Base-by-base conservation (phyloP, 208 protist species). In the Wallacemonas sp. region DNA sequence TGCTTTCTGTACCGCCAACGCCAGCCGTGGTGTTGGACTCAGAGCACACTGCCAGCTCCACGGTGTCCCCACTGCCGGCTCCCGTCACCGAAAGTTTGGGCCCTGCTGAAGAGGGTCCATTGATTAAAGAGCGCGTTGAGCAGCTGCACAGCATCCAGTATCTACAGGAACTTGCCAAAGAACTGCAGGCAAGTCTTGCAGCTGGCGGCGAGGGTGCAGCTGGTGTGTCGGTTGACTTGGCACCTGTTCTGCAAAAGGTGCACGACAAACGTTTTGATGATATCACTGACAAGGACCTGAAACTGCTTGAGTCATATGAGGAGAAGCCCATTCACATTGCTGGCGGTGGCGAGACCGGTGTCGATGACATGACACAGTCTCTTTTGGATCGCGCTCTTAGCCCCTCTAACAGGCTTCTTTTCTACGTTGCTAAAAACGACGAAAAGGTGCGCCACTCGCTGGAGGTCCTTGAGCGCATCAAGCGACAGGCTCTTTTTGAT, bases 361-460 rank as follows among this genome's bases (percentile, higher is more conserved):
- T 19, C 19, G 17, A 6, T 11, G 28, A 41, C 70, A 58, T 56
- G 51, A 76, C 39, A 12, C 66, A 69, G 26, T 42, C 75, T 1
- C 55, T 79, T 28, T 63, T 94, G 15, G 75, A 90, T n/a, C 76
- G 75, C 34, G 83, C 79, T 21, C 66, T 95, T 11, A 70, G 58
- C 42, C 89, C 86, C 9, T 84, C 81, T 21, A 95, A 95, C 63
- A 42, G 60, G 21, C 80, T 95, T 69, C 68, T 95, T 12, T 69
- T 82, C 47, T 79, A 70, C 4, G 62, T 90, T 17, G 60, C 89
- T 19, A 45, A 71, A 17, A 64, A 69, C 17, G 89, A 92, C 61
- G 63, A 54, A 1, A 47, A 42, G 11, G 30, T 91, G 31, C 68
- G 72, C 9, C 60, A 69, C 14, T 86, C 80, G 0, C 53, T 95